phyloP scores from a whole-genome alignment of 2,329 filamentous ascomycete species.

The Cryphonectria naterciae region DNA sequence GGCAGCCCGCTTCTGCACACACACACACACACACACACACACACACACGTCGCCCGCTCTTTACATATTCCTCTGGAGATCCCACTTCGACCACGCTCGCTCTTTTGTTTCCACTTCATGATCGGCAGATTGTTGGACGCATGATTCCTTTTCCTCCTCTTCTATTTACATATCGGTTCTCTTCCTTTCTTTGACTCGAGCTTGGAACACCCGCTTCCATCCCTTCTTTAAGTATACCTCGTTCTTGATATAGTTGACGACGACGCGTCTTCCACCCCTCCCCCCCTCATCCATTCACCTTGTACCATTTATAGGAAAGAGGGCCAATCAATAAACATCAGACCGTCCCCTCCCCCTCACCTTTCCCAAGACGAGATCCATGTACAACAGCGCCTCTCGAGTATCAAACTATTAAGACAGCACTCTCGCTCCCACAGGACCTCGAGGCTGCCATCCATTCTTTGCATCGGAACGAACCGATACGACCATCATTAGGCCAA shows the following conservation, averaged over 20 bases:
- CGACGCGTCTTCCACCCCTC: slow-evolving; percentile 32
- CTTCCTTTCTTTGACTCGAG: slow-evolving; percentile 50
- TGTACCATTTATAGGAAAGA: slow-evolving; percentile 27
- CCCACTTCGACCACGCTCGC: slow-evolving; percentile 48
- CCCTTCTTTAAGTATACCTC: slow-evolving; percentile 48
- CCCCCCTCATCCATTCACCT: slow-evolving; percentile 13
- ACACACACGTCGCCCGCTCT: slow-evolving; percentile 19
- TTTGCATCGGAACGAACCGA: slow-evolving; percentile 42
- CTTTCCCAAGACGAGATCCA: slow-evolving; percentile 36
- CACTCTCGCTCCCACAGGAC: slow-evolving; percentile 22
- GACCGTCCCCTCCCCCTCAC: slow-evolving; percentile 19
- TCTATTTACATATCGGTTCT: slow-evolving; percentile 53
- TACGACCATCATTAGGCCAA: slow-evolving; percentile 45
- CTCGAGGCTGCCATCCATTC: slow-evolving; percentile 51
- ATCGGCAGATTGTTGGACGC: slow-evolving; percentile 53
- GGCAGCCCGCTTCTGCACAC: slow-evolving; percentile 41
- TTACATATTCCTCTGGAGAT: slow-evolving; percentile 50
- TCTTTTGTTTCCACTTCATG: slow-evolving; percentile 46
- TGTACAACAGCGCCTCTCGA: slow-evolving; percentile 41
- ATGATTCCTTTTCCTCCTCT: slow-evolving; percentile 49
- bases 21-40: slow-evolving; percentile 15
- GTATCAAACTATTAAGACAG: slow-evolving; percentile 39
- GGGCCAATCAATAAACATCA: slow-evolving; percentile 26
- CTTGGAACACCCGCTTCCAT: slow-evolving; percentile 46
- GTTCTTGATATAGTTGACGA: slow-evolving; percentile 35